These are phyloP conservation scores for Osmanthus fragrans DNA, from an alignment of 257 asterid species.

Conservation along the genomic window DNA sequence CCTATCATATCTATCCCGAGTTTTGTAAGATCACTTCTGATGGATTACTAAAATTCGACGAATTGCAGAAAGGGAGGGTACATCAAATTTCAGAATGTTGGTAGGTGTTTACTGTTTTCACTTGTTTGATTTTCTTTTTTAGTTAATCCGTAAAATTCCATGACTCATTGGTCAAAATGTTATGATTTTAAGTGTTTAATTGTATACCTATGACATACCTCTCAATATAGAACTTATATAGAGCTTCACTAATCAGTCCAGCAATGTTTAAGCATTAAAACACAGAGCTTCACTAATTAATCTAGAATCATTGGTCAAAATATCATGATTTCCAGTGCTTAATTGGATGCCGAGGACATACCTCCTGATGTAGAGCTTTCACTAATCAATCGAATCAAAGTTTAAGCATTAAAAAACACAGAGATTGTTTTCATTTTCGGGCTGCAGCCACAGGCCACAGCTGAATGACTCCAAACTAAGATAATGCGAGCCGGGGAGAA, in stretches of 20 bases:
- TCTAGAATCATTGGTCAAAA: neutral
- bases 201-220: no score
- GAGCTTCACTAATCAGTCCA: no score
- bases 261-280: no score
- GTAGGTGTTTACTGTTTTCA: neutral
- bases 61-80: neutral
- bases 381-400: no score
- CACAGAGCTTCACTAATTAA: neutral
- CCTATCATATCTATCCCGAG: neutral
- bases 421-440: no score
- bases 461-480: no score
- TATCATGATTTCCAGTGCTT: neutral
- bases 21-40: neutral
- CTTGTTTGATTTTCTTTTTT: neutral
- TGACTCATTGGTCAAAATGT: no score
- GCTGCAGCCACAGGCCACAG: no score
- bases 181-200: neutral
- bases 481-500: no score
- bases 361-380: neutral
- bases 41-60: neutral
- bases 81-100: neutral
- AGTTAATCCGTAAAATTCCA: neutral
- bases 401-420: no score
- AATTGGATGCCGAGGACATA: neutral
- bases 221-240: neutral